Conservation (phyloP, 1,284 basidiomycete species). For the Rhodotorula sp. region DNA sequence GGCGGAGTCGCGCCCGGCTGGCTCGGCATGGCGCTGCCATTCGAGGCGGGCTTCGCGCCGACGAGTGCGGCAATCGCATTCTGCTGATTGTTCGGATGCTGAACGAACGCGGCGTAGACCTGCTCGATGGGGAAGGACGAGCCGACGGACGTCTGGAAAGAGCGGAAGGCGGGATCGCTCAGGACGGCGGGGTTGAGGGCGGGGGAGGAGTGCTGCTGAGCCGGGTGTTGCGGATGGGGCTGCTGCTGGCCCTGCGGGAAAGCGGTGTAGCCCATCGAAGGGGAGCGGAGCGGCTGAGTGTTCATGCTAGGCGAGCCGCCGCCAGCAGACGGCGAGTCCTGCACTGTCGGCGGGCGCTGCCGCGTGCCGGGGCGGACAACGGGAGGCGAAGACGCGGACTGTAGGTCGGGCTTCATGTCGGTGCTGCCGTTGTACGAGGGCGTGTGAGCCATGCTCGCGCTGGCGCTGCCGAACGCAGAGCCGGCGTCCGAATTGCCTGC, state of each 20-base stretch:
- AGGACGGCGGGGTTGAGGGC: background rate
- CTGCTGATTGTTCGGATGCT: constrained; percentile 12
- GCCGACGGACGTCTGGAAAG: constrained; percentile 21
- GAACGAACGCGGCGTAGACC: constrained; percentile 18
- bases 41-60: constrained; percentile 21
- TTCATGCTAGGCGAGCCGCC: background rate
- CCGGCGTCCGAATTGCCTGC: constrained; percentile 22
- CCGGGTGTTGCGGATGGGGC: background rate
- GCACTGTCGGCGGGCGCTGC: background rate
- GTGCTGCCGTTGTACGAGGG: constrained; percentile 16
- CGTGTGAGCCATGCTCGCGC: constrained; percentile 21
- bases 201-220: background rate
- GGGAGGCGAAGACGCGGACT: too few relatives aligned
- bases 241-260: background rate
- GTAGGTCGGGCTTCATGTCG: background rate
- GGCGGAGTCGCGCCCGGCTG: background rate
- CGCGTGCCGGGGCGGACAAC: background rate
- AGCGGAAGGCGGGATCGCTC: constrained; percentile 26
- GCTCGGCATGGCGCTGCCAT: background rate
- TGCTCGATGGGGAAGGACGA: constrained; percentile 17
- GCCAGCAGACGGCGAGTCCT: too few relatives aligned
- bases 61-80: constrained; percentile 25
- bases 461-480: constrained; percentile 18
- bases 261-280: background rate
- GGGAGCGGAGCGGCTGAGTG: background rate